phyloP scores from a whole-genome alignment of 2,329 filamentous ascomycete genomes.

The Aspergillus persii region DNA sequence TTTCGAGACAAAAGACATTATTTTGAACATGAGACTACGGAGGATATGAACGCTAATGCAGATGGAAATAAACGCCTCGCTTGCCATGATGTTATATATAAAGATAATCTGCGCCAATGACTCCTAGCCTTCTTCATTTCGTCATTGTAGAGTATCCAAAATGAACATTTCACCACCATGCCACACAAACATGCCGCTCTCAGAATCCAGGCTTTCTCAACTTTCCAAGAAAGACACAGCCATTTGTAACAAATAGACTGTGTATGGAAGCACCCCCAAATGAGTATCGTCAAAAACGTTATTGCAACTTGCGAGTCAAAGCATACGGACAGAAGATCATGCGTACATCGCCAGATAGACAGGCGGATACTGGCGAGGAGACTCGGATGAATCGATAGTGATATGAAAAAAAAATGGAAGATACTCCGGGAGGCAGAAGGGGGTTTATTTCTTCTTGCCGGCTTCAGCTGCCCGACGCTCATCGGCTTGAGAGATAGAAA shows the following conservation, averaged over 20 bases:
- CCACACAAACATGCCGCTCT: background rate
- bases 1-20: background rate
- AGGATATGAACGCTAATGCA: conserved; percentile 5
- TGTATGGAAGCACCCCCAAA: background rate
- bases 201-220: background rate
- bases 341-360: background rate
- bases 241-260: background rate
- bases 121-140: conserved; percentile 2
- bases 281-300: background rate
- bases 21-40: background rate
- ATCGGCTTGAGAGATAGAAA: conserved; percentile 33
- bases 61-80: conserved; percentile 27
- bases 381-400: background rate
- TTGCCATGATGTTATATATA: conserved; percentile 22
- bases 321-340: background rate
- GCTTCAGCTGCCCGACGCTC: conserved; percentile 42
- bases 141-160: background rate
- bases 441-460: conserved; percentile 36
- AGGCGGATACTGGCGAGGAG: background rate
- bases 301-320: background rate
- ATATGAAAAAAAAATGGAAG: too few relatives aligned
- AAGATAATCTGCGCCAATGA: conserved; percentile 12
- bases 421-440: background rate
- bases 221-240: background rate
- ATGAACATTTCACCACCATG: background rate